Evolutionary conservation across 140 eudicot species (phyloP), one percentile per base, ranked within the genome.

Genomic region (Bidens hawaiensis): DNA sequence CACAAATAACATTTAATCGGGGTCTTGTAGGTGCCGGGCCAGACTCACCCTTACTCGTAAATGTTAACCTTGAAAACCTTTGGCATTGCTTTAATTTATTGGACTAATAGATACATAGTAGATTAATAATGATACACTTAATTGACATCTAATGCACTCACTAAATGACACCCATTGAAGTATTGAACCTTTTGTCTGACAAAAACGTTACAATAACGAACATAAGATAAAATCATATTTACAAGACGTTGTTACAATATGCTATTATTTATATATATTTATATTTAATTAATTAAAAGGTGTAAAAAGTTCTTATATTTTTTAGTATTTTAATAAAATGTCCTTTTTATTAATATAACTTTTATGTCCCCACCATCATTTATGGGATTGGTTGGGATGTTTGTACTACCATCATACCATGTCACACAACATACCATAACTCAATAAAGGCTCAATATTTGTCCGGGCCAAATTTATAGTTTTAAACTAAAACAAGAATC

Each of bases 341-440:
- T 21, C 30, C 30, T 21, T n/a, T n/a, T 22, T 50, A 50, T 50
- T 13, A 50, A 12, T 21, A 71, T 24, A 17, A 26, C 36, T 38
- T 40, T 17, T 12, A 28, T 9, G 76, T 62, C 76, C 65, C 71
- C 70, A 71, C 56, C 51, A 41, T 41, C 50, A 62, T 62, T 62
- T 62, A 71, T 52, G 69, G 34, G 48, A 41, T 62, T 38, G 38
- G 64, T 70, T 70, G 36, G 63, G 62, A 62, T 45, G 68, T 70
- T 60, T 70, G 68, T 38, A 38, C 33, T 33, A 38, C 31, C n/a
- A n/a, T n/a, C n/a, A n/a, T n/a, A n/a, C n/a, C 25, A 69, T 62
- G 71, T 62, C 76, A 71, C 76, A 53, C 65, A 62, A 71, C 54
- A 52, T 71, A 70, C 56, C 69, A 49, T 38, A 76, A 46, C 76